Percentiles rank a stretch among this genome's conserved stretches.
Conservation (phyloP, 1,139 yeast genomes). For the Protomyces gravidus region DNA sequence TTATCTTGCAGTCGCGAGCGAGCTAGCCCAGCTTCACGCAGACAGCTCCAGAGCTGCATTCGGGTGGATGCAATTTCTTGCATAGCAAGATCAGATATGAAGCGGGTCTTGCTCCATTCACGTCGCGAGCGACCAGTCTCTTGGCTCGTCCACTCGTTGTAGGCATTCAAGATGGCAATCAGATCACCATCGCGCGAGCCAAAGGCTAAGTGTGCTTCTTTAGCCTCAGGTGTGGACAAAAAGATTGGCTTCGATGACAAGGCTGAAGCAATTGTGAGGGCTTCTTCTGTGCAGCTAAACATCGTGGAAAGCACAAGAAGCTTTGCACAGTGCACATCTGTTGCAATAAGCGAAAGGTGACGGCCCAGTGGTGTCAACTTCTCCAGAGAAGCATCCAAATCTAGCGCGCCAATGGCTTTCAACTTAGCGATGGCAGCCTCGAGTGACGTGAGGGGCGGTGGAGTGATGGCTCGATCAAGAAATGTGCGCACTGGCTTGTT, state of each 20-base stretch:
- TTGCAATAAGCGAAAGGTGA: slow-evolving; percentile 67
- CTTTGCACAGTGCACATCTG: slow-evolving; percentile 83
- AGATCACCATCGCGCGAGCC: slow-evolving; percentile 61
- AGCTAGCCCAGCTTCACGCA: slow-evolving; percentile 71
- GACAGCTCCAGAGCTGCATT: slow-evolving; percentile 59
- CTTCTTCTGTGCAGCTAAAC: slow-evolving; percentile 75
- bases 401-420: slow-evolving; percentile 68
- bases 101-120: slow-evolving; percentile 58
- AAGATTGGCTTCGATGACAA: slow-evolving; percentile 73
- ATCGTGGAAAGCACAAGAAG: slow-evolving; percentile 71
- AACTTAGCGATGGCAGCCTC: slow-evolving; percentile 59
- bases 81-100: slow-evolving; percentile 59
- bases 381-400: slow-evolving; percentile 42
- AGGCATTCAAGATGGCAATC: slow-evolving; percentile 57
- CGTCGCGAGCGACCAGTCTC: slow-evolving; percentile 40
- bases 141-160: slow-evolving; percentile 48
- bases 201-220: slow-evolving; percentile 48
- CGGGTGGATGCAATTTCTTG: slow-evolving; percentile 69
- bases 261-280: slow-evolving; percentile 70
- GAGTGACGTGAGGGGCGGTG: slow-evolving; percentile 63
- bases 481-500: slow-evolving; percentile 65
- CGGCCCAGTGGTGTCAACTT: slow-evolving; percentile 70
- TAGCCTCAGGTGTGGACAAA: slow-evolving; percentile 58
- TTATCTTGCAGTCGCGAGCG: background rate
- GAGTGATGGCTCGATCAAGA: slow-evolving; percentile 70